Conservation (phyloP, 2,329 filamentous ascomycete species). For the Verticillium nubilum region DNA sequence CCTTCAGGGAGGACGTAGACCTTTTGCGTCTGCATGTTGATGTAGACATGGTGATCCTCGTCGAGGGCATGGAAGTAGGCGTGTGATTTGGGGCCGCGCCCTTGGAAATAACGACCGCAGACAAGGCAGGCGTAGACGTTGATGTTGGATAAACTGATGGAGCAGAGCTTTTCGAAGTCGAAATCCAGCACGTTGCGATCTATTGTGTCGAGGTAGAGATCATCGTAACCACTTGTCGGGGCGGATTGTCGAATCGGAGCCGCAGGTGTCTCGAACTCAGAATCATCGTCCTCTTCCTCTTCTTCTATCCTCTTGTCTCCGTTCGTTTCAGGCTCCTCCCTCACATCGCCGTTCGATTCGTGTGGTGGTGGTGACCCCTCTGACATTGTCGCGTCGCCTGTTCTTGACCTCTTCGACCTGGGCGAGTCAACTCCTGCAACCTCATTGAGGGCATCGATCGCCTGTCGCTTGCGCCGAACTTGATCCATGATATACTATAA, state of each 20-base stretch:
- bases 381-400: constrained; percentile 33
- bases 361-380: constrained; percentile 18
- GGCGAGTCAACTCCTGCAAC: constrained; percentile 49
- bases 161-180: constrained; percentile 98
- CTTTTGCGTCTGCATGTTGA: constrained; percentile 92
- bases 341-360: constrained; percentile 14
- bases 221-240: constrained; percentile 82
- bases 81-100: constrained; percentile 86
- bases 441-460: constrained; percentile 56
- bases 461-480: constrained; percentile 47
- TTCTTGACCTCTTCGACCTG: constrained; percentile 52
- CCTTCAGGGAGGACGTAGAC: constrained; percentile 92
- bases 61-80: constrained; percentile 98
- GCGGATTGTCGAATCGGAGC: constrained; percentile 65
- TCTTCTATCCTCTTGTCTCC: constrained; percentile 2
- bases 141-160: constrained; percentile 91
- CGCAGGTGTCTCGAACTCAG: constrained; percentile 24
- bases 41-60: constrained; percentile 92
- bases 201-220: constrained; percentile 97
- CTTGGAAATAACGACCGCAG: constrained; percentile 97
- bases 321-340: constrained; percentile 1
- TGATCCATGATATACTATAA: constrained; percentile 1
- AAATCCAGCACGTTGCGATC: constrained; percentile 90
- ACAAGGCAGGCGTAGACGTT: constrained; percentile 98
- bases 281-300: constrained; percentile 6